Evolutionary conservation across 202 grass and related monocot genomes (phyloP).

Genomic region (Panicum hallii): DNA sequence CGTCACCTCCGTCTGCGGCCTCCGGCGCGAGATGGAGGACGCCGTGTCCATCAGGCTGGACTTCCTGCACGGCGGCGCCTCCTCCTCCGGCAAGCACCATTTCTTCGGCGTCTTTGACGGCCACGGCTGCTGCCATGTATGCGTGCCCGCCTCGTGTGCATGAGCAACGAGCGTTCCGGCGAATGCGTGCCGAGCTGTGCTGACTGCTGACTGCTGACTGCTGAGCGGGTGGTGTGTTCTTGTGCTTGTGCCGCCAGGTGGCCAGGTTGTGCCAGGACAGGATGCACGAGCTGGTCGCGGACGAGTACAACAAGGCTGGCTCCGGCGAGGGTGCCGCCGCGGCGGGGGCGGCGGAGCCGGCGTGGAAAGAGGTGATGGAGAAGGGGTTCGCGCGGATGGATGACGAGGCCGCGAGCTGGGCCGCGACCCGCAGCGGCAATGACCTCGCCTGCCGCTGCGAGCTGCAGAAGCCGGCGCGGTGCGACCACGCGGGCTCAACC

Average conservation of each 20-base stretch:
- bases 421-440: slow-evolving; percentile 5
- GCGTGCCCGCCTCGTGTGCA: neutral
- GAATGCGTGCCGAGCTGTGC: neutral
- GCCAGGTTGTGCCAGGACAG: slow-evolving; percentile 70
- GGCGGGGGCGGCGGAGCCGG: neutral
- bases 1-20: slow-evolving; percentile 62
- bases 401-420: slow-evolving; percentile 39
- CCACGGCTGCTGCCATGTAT: slow-evolving; percentile 81
- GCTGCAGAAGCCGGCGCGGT: slow-evolving; percentile 54
- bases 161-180: neutral
- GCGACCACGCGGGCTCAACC: slow-evolving; percentile 74
- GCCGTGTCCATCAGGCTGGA: slow-evolving; percentile 58
- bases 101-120: slow-evolving; percentile 90
- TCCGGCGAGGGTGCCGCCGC: neutral
- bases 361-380: slow-evolving; percentile 65
- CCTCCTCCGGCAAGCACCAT: slow-evolving; percentile 47
- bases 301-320: slow-evolving; percentile 49
- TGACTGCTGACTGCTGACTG: slow-evolving; percentile 23
- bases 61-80: slow-evolving; percentile 44
- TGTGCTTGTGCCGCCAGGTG: slow-evolving; percentile 44
- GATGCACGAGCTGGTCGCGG: slow-evolving; percentile 69
- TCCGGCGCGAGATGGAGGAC: slow-evolving; percentile 87
- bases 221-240: neutral
- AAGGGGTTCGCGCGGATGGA: slow-evolving; percentile 77
- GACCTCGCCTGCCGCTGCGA: slow-evolving; percentile 62